These are phyloP conservation scores for Fusarium luffae DNA, from an alignment of 2,329 filamentous ascomycete genomes.

Conservation along the genomic window DNA sequence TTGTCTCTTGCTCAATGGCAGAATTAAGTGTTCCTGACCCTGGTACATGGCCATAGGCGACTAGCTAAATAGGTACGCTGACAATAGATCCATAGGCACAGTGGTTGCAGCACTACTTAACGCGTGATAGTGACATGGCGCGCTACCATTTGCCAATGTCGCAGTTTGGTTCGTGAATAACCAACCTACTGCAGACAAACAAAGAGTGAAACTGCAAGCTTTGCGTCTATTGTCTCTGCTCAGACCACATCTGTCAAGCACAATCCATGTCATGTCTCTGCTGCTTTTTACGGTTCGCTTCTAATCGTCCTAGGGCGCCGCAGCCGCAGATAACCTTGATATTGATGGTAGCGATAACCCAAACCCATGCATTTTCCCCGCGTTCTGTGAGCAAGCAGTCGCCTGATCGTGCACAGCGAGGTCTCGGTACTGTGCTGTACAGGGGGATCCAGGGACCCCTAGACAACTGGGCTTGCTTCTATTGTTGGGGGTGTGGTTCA, in stretches of 20 bases:
- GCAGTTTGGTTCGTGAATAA: slow-evolving; percentile 16
- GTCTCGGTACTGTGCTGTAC: not conserved
- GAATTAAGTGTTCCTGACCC: not conserved
- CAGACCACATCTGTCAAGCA: slow-evolving; percentile 16
- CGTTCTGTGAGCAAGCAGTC: slow-evolving; percentile 30
- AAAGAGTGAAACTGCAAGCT: slow-evolving; percentile 7
- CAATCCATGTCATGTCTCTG: slow-evolving; percentile 25
- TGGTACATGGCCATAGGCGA: not conserved
- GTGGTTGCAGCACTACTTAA: slow-evolving; percentile 11
- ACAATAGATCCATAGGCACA: not conserved
- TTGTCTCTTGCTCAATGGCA: not conserved
- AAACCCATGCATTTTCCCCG: slow-evolving; percentile 41
- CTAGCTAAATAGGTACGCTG: slow-evolving; percentile 2
- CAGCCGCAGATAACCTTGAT: not conserved
- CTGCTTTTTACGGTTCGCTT: slow-evolving; percentile 30
- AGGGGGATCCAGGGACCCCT: slow-evolving; percentile 24
- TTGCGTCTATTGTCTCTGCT: slow-evolving; percentile 16
- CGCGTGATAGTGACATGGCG: slow-evolving; percentile 43
- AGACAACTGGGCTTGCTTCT: not conserved
- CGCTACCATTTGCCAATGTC: slow-evolving; percentile 34
- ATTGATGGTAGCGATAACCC: slow-evolving; percentile 2
- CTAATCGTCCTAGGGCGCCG: slow-evolving; percentile 26
- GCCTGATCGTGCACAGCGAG: slow-evolving; percentile 28
- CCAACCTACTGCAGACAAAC: slow-evolving; percentile 18
- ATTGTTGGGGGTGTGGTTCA: slow-evolving; percentile 30